Evolutionary conservation across 345 rosid species (phyloP), one percentile per base, ranked within the genome.

Genomic region (Erucastrum elatum): DNA sequence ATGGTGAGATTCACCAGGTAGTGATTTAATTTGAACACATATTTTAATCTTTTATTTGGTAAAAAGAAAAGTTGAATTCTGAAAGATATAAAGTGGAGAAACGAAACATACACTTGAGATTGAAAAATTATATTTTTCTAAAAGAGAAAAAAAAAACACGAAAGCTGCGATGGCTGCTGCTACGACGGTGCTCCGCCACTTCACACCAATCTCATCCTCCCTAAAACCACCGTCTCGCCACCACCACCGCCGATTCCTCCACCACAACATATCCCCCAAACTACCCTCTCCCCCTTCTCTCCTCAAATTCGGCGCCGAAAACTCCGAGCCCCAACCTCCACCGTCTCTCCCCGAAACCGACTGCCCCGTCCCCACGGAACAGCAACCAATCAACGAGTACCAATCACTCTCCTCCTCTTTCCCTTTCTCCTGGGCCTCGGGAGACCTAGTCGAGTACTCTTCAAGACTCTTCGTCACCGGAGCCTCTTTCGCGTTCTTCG

Each of bases 311-410:
- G 85, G 88, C 64, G 84, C 86, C 31, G 86, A 85, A 17, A 89
- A 85, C 85, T 87, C 83, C 72, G 84, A 82, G 21, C 86, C 94
- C 0, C 79, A 83, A 27, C 79, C 82, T 31, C 69, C 64, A 8
- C 71, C 6, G 8, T 37, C 76, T 13, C 69, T 84, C 1, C 90
- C 95, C 2, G 97, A 88, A 56, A 83, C 94, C 29, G 92, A 80
- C 83, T 94, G 98, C 72, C 97, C 96, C 4, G 98, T 92, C 66
- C 98, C 97, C 0, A 64, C 64, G 3, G 97, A 92, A 30, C 98
- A 90, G 58, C 97, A 87, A 33, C 97, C 98, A 29, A 85, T 94
- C 37, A 90, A 92, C 83, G 98, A 94, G 82, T 94, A 86, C 85
- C 90, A 89, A 58, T 82, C 85, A 46, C 96, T 94, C 41, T 88